These are phyloP conservation scores for Yamadazyma buinensis DNA, from an alignment of 1,139 yeast genomes.

Conservation along the genomic window DNA sequence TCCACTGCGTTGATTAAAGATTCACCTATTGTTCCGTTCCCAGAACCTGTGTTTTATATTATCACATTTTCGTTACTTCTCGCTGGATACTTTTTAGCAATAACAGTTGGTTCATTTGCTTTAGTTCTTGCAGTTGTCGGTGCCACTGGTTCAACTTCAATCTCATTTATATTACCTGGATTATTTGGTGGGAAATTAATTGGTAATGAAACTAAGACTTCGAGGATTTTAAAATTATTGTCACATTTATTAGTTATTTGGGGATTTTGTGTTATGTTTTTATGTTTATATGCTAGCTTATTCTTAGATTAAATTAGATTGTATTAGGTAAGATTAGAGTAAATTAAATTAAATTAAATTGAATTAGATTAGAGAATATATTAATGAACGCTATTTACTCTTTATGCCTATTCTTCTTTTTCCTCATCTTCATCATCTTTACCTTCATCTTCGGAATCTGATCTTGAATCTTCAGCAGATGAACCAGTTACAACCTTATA, in stretches of 20 bases:
- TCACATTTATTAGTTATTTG: constrained; percentile 35
- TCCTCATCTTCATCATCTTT: constrained; percentile 23
- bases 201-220: constrained; percentile 28
- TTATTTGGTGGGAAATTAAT: constrained; percentile 51
- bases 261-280: constrained; percentile 41
- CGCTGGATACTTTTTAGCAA: constrained; percentile 42
- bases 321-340: no score
- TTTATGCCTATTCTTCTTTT: constrained; percentile 6
- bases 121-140: constrained; percentile 56
- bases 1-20: constrained; percentile 11
- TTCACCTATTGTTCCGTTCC: constrained; percentile 45
- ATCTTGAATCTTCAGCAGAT: constrained; percentile 81
- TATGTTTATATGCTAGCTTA: constrained; percentile 37
- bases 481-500: constrained; percentile 65
- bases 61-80: constrained; percentile 46
- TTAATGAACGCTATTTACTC: no score
- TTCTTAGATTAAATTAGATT: constrained; percentile 14
- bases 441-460: constrained; percentile 57
- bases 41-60: constrained; percentile 41
- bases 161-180: constrained; percentile 58
- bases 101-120: constrained; percentile 49
- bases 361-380: no score
- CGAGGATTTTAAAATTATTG: constrained; percentile 21
- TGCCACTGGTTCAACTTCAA: constrained; percentile 59
- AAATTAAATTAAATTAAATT: no score